Percentiles rank a stretch among this genome's conserved stretches.
Evolutionary conservation across 768 basidiomycete genomes (phyloP).

Genomic region (Saitozyma sp.): DNA sequence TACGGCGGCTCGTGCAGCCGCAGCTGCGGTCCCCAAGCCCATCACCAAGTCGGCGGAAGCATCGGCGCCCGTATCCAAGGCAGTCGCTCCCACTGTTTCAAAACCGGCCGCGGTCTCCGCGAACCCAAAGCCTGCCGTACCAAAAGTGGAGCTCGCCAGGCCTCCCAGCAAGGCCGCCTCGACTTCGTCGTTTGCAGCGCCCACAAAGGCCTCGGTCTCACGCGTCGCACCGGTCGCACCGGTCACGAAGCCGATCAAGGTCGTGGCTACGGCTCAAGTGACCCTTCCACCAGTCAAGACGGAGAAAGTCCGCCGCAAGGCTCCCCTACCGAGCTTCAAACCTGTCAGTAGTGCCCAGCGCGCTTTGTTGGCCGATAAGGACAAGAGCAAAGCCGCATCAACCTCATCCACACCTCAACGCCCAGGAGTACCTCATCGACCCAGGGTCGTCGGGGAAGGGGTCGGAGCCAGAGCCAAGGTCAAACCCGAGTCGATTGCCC

Average conservation of each 20-base stretch:
- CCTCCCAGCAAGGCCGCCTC: background rate
- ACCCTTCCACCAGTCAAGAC: slow-evolving; percentile 29
- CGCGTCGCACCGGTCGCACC: background rate
- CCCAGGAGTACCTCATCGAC: background rate
- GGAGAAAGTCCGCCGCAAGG: slow-evolving; percentile 37
- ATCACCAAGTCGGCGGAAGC: background rate
- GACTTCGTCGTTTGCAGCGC: slow-evolving; percentile 1
- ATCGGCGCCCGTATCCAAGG: background rate
- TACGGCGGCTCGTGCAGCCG: slow-evolving; percentile 1
- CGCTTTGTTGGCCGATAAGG: background rate
- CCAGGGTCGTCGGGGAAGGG: background rate
- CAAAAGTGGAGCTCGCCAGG: too few species aligned
- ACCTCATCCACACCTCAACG: slow-evolving; percentile 15
- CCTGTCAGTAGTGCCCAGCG: slow-evolving; percentile 15
- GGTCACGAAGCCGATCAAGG: background rate
- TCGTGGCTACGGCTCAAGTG: slow-evolving; percentile 7
- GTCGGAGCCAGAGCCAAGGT: slow-evolving; percentile 22
- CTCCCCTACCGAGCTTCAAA: slow-evolving; percentile 35
- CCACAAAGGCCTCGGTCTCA: slow-evolving; percentile 4
- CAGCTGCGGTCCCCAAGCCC: background rate
- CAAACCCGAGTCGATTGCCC: slow-evolving; percentile 24
- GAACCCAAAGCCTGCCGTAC: background rate
- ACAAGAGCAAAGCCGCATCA: slow-evolving; percentile 9
- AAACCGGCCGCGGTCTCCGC: background rate
- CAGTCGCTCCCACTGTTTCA: background rate